Conservation (phyloP, 176 grass and related monocot genomes). For the Raddia guianensis region DNA sequence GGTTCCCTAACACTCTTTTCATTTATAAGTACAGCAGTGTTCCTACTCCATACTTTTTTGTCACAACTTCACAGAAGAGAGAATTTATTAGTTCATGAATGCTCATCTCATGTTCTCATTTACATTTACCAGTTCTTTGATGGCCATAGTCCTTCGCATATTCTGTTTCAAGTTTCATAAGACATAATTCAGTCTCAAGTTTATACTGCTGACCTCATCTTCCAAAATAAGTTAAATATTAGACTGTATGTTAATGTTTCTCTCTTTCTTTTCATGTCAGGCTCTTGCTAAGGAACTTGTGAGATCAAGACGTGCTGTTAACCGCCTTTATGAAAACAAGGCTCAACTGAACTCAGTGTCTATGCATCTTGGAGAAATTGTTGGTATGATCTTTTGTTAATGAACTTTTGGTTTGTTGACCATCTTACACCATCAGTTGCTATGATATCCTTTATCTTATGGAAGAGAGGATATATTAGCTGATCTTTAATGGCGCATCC, state of each 20-base stretch:
- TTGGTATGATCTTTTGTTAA: slow-evolving; percentile 49
- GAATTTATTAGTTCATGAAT: neutral
- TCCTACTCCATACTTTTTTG: neutral
- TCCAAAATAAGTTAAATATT: neutral
- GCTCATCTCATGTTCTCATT: slow-evolving; percentile 11
- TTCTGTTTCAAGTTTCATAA: slow-evolving; percentile 11
- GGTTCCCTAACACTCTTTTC: neutral
- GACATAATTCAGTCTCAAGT: neutral
- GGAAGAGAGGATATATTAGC: slow-evolving; percentile 18
- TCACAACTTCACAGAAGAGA: neutral
- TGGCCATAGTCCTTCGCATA: neutral
- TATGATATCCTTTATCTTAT: neutral
- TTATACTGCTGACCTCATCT: slow-evolving; percentile 8
- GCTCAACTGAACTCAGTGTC: slow-evolving; percentile 92
- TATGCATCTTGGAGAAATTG: slow-evolving; percentile 97
- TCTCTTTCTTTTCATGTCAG: slow-evolving; percentile 38
- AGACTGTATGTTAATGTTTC: neutral
- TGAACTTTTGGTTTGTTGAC: neutral
- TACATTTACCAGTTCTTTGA: neutral
- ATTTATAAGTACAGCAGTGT: neutral
- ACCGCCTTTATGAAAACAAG: slow-evolving; percentile 96
- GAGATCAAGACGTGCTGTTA: slow-evolving; percentile 79
- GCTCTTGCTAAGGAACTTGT: slow-evolving; percentile 95
- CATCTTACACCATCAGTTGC: neutral
- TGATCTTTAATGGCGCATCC: neutral